Percentiles rank a stretch among this genome's conserved stretches.
Conservation (phyloP, 768 basidiomycete species). For the Amanita jacksonii region DNA sequence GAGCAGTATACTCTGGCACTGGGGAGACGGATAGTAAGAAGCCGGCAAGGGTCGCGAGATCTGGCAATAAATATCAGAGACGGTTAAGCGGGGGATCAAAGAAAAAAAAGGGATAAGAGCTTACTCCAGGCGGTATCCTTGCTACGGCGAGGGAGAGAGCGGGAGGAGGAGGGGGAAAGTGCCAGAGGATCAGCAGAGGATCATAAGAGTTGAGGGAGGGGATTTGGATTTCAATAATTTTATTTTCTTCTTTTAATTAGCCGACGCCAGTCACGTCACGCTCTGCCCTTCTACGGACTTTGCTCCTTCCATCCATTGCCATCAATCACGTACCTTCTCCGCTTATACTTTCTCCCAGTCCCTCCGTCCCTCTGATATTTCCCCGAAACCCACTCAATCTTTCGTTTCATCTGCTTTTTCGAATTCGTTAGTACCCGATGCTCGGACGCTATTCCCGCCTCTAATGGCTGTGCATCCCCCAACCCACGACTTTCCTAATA, state of each 20-base stretch:
- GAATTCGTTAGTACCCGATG: no score
- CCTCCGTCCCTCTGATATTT: background rate
- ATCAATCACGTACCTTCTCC: background rate
- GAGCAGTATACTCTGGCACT: slow-evolving; percentile 27
- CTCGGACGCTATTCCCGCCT: no score
- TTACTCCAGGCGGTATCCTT: slow-evolving; percentile 44
- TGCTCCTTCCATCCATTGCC: background rate
- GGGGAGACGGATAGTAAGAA: slow-evolving; percentile 43
- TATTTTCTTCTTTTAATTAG: slow-evolving; percentile 2
- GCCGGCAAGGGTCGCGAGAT: slow-evolving; percentile 95
- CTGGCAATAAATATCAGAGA: slow-evolving; percentile 25
- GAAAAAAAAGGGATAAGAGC: no score
- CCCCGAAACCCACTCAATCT: background rate
- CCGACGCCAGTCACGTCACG: background rate
- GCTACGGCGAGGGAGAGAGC: slow-evolving; percentile 28
- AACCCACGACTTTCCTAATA: no score
- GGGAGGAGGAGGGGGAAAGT: slow-evolving; percentile 17
- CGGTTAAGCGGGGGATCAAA: slow-evolving; percentile 11
- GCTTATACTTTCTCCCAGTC: background rate
- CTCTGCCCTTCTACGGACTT: background rate
- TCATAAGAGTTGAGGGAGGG: slow-evolving; percentile 3
- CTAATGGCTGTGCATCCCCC: no score
- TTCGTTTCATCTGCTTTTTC: background rate
- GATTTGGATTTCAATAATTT: background rate
- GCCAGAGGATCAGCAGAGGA: background rate